These are phyloP conservation scores for Chernovozyma sophiae-reginae DNA, from an alignment of 1,139 yeast species.

Conservation along the genomic window DNA sequence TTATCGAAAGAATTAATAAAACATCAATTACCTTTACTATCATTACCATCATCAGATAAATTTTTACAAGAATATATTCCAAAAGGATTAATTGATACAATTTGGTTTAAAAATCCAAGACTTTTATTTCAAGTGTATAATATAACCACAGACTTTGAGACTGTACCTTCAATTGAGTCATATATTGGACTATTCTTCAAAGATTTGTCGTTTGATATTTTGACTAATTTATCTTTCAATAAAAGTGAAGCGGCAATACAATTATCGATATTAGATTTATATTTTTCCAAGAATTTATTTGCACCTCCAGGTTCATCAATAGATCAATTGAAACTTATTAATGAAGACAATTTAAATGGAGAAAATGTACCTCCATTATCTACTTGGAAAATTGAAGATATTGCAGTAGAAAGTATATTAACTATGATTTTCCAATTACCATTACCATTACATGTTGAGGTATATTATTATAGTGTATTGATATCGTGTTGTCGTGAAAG, in stretches of 20 bases:
- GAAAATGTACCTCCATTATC: constrained; percentile 46
- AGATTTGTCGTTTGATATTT: constrained; percentile 71
- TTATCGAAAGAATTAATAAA: constrained; percentile 38
- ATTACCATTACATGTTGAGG: constrained; percentile 56
- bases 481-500: constrained; percentile 86
- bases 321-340: constrained; percentile 53
- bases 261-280: constrained; percentile 68
- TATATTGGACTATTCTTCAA: constrained; percentile 59
- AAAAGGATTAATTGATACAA: constrained; percentile 30
- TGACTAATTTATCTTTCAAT: constrained; percentile 81
- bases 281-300: constrained; percentile 66
- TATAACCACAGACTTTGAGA: constrained; percentile 47
- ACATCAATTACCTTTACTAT: constrained; percentile 45
- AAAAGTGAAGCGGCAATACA: constrained; percentile 85
- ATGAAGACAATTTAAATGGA: constrained; percentile 36
- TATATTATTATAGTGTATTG: constrained; percentile 82
- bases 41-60: constrained; percentile 42
- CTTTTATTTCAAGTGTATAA: constrained; percentile 63
- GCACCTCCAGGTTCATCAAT: constrained; percentile 82
- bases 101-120: constrained; percentile 51
- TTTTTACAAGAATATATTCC: constrained; percentile 28
- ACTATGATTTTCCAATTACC: constrained; percentile 79
- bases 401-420: constrained; percentile 79
- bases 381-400: constrained; percentile 90
- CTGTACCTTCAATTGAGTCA: constrained; percentile 66